phyloP scores from a whole-genome alignment of 225 moss, liverwort and hornwort species.

The Thuidium tamariscinum region DNA sequence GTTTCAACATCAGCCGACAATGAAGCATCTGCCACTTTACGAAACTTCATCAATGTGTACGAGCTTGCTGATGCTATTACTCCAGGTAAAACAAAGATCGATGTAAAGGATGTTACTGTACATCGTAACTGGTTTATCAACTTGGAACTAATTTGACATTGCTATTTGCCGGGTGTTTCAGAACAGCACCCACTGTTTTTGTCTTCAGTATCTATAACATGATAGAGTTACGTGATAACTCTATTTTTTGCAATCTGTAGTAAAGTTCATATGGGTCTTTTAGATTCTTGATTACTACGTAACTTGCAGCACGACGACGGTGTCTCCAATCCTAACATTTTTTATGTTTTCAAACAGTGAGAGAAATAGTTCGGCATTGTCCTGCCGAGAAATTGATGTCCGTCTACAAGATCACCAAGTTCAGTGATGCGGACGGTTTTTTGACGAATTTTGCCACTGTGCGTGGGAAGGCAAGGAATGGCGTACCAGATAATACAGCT shows the following conservation, averaged over 20 bases:
- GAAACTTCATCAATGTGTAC: slow-evolving; percentile 77
- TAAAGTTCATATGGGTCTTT: not conserved
- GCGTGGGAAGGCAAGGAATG: slow-evolving; percentile 68
- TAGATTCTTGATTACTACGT: not conserved
- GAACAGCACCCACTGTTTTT: not conserved
- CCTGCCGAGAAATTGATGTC: slow-evolving; percentile 76
- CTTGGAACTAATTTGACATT: not conserved
- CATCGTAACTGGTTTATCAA: not conserved
- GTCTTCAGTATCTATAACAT: not conserved
- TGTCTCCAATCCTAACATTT: not conserved
- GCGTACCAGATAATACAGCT: slow-evolving; percentile 43
- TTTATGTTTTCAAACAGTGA: slow-evolving; percentile 15
- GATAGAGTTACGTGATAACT: not conserved
- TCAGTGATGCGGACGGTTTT: slow-evolving; percentile 63
- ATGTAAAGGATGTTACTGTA: not conserved
- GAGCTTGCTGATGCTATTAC: slow-evolving; percentile 56
- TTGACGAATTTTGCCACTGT: slow-evolving; percentile 46
- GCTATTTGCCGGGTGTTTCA: not conserved
- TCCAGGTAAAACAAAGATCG: slow-evolving; percentile 36
- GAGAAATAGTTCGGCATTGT: slow-evolving; percentile 60
- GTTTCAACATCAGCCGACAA: slow-evolving; percentile 52
- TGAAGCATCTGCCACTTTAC: slow-evolving; percentile 54
- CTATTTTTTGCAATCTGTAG: not conserved
- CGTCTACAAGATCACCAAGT: slow-evolving; percentile 57
- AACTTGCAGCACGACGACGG: not conserved